A percentile compares a stretch with the other conserved stretches of the same genome.
Evolutionary conservation across 2,329 filamentous ascomycete species (phyloP).

Genomic region (Pseudocercospora crystallina): DNA sequence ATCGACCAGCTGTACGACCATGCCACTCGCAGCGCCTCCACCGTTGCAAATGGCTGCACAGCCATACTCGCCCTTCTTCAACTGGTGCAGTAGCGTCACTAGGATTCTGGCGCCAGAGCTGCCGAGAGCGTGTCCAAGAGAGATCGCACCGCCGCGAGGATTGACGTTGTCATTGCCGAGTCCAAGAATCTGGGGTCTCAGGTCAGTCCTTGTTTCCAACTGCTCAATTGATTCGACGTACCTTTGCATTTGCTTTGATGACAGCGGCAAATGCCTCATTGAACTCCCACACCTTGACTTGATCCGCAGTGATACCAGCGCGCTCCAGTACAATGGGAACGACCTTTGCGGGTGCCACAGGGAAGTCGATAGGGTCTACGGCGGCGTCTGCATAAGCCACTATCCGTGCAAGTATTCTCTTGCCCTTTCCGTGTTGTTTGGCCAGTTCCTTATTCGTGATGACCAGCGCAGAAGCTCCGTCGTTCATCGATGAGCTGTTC

Average conservation of each 20-base stretch:
- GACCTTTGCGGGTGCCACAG: slow-evolving; percentile 85
- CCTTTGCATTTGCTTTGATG: slow-evolving; percentile 91
- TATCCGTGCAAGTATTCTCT: slow-evolving; percentile 82
- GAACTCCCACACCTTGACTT: slow-evolving; percentile 95
- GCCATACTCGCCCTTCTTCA: slow-evolving; percentile 89
- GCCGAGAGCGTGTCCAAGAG: slow-evolving; percentile 85
- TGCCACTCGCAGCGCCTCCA: slow-evolving; percentile 84
- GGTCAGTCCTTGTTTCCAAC: slow-evolving; percentile 13
- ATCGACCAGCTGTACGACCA: slow-evolving; percentile 80
- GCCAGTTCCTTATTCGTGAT: slow-evolving; percentile 79
- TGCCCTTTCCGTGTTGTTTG: slow-evolving; percentile 72
- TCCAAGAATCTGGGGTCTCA: slow-evolving; percentile 65
- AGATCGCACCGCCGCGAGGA: slow-evolving; percentile 85
- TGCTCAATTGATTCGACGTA: slow-evolving; percentile 34
- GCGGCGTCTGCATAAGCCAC: slow-evolving; percentile 86
- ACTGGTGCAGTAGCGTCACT: slow-evolving; percentile 84
- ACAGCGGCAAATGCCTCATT: slow-evolving; percentile 97
- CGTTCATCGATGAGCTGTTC: slow-evolving; percentile 91
- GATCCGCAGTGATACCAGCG: slow-evolving; percentile 85
- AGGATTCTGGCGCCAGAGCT: slow-evolving; percentile 92
- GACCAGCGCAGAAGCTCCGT: slow-evolving; percentile 88
- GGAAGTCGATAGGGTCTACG: slow-evolving; percentile 89
- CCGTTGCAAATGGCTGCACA: slow-evolving; percentile 97
- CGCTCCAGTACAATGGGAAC: slow-evolving; percentile 86
- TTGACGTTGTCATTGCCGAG: slow-evolving; percentile 80